These are phyloP conservation scores for Geranomyces variabilis DNA, from an alignment of 192 early-diverging fungal genomes.

Conservation along the genomic window DNA sequence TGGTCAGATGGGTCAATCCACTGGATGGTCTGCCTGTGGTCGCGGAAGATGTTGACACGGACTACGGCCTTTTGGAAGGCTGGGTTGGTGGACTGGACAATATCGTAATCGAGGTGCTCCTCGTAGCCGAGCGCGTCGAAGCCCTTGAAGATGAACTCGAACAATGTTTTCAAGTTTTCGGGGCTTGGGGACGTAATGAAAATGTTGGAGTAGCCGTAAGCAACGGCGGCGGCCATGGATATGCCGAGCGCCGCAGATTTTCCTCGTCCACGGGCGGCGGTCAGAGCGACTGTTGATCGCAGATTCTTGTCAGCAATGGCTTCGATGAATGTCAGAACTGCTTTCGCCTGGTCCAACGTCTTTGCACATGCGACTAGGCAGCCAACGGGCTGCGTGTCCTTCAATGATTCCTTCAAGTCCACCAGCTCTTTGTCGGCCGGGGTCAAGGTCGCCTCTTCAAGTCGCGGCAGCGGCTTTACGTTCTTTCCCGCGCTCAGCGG, in stretches of 20 bases:
- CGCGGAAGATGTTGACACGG: slow-evolving; percentile 91
- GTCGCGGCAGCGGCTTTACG: slow-evolving; percentile 81
- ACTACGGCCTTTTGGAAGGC: slow-evolving; percentile 95
- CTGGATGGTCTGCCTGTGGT: slow-evolving; percentile 97
- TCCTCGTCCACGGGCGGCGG: slow-evolving; percentile 94
- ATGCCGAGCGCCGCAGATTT: slow-evolving; percentile 97
- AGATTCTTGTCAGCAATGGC: slow-evolving; percentile 93
- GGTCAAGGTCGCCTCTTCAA: slow-evolving; percentile 45
- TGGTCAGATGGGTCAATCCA: slow-evolving; percentile 97
- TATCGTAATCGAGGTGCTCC: slow-evolving; percentile 98
- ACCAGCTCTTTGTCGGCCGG: slow-evolving; percentile 67
- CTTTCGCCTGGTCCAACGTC: slow-evolving; percentile 96
- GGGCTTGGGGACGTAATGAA: slow-evolving; percentile 97
- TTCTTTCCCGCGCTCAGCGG: slow-evolving; percentile 92
- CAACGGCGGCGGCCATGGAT: slow-evolving; percentile 91
- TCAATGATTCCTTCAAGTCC: slow-evolving; percentile 83
- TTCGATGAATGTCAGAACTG: slow-evolving; percentile 95
- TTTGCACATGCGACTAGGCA: slow-evolving; percentile 76
- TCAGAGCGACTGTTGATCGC: slow-evolving; percentile 88
- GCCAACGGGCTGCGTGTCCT: slow-evolving; percentile 90
- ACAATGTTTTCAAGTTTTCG: slow-evolving; percentile 97
- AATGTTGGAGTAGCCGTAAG: slow-evolving; percentile 98
- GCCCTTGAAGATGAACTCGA: slow-evolving; percentile 97
- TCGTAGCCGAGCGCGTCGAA: slow-evolving; percentile 98
- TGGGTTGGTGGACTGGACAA: slow-evolving; percentile 96